Base-by-base conservation (phyloP, 1,284 basidiomycete genomes). In the Trichosporon sp. region DNA sequence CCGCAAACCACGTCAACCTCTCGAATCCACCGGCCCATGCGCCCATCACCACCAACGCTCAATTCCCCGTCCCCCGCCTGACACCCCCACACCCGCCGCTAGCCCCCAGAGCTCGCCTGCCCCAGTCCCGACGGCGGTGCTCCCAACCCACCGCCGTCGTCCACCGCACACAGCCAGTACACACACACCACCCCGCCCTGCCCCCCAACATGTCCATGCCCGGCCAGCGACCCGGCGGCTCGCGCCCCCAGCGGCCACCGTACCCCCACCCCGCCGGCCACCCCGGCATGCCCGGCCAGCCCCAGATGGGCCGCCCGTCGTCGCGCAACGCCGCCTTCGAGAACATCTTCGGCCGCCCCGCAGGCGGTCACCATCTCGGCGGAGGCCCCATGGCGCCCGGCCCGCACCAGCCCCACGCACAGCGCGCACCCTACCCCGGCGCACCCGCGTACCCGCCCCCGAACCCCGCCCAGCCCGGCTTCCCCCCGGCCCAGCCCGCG, bases 291-390 rank as follows among this genome's bases (percentile, higher is more conserved):
- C 23, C 64, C 18, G 47, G 47, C 23, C 68, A 25, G 27, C 53
- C 47, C 29, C 51, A 21, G 65, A 47, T 60, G 42, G 65, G 58
- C 0, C 35, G 56, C 35, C 47, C 60, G 67, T 76, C 72, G 38
- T 72, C 70, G 44, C 72, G 81, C 63, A 81, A 81, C 71, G 80
- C 82, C 62, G 81, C 77, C 8, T 83, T 83, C 69, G 81, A 83
- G 65, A 82, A 78, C 72, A 83, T 83, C 74, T 83, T 83, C 70
- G 83, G 83, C 18, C 66, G 81, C 31, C 79, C 81, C 25, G 77
- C 81, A 5, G 80, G 76, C 6, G 78, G 75, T 0, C 83, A 83
- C 75, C 83, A 83, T 65, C 68, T 80, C 38, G 76, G 75, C 32
- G 27, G 27, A 31, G 69, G 35, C 9, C 65, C 69, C 18, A 65